Evolutionary conservation across 495 filamentous ascomycete species (phyloP).

Genomic region (Penicillium coffeae): DNA sequence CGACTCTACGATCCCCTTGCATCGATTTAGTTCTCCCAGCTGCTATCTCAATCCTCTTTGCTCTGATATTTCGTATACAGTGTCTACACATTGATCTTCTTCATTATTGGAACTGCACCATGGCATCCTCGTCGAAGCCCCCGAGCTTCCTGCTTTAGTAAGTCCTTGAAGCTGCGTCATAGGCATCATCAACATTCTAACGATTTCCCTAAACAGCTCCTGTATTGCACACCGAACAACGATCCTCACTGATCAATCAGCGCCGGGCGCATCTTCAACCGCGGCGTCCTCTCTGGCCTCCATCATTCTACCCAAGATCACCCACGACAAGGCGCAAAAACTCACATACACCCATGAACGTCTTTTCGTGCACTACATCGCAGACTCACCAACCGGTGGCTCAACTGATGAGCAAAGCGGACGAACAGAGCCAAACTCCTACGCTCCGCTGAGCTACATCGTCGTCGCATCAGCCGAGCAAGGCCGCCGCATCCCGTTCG

Average conservation of each 20-base stretch:
- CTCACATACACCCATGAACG: slow-evolving; percentile 89
- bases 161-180: slow-evolving; percentile 19
- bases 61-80: not conserved
- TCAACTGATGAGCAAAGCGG: slow-evolving; percentile 24
- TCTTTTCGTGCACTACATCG: slow-evolving; percentile 94
- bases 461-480: slow-evolving; percentile 74
- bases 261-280: slow-evolving; percentile 63
- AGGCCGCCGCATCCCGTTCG: slow-evolving; percentile 85
- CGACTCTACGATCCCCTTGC: too few relatives aligned
- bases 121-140: slow-evolving; percentile 78
- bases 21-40: not conserved
- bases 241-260: slow-evolving; percentile 87
- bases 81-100: not conserved
- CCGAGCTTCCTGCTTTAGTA: slow-evolving; percentile 79
- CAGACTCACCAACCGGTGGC: slow-evolving; percentile 70
- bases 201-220: slow-evolving; percentile 53
- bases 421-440: slow-evolving; percentile 45
- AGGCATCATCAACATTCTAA: slow-evolving; percentile 12
- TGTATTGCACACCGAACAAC: slow-evolving; percentile 89
- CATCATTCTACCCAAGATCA: slow-evolving; percentile 93
- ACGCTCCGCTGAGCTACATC: slow-evolving; percentile 80
- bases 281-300: slow-evolving; percentile 82
- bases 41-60: not conserved
- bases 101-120: slow-evolving; percentile 22
- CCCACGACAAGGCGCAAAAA: slow-evolving; percentile 74